phyloP scores from a whole-genome alignment of 2,329 filamentous ascomycete genomes.

The Setomelanomma holmii region DNA sequence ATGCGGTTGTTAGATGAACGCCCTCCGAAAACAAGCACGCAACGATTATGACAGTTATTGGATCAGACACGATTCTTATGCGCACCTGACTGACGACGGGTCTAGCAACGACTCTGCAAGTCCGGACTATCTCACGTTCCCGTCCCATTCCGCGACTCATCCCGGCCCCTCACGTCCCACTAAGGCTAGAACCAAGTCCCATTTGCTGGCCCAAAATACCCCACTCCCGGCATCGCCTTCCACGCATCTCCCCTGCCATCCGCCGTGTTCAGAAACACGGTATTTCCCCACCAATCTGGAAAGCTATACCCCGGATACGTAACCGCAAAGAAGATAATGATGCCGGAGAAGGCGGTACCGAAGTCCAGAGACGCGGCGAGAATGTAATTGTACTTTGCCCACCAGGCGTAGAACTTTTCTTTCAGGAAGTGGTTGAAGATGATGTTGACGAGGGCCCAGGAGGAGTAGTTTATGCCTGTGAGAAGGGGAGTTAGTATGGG shows the following conservation, averaged over 20 bases:
- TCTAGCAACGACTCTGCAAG: too few species aligned
- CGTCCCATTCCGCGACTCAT: too few species aligned
- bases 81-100: too few species aligned
- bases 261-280: background rate
- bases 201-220: background rate
- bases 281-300: background rate
- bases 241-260: constrained; percentile 3
- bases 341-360: background rate
- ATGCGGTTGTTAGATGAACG: too few species aligned
- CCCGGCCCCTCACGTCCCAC: too few species aligned
- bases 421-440: background rate
- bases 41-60: too few species aligned
- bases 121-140: too few species aligned
- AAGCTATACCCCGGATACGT: background rate
- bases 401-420: background rate
- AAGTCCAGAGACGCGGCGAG: background rate
- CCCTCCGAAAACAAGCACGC: too few species aligned
- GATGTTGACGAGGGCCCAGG: background rate
- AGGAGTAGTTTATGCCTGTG: background rate
- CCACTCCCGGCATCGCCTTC: background rate
- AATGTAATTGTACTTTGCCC: background rate
- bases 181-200: too few species aligned
- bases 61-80: too few species aligned
- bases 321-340: background rate
- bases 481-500: background rate